Evolutionary conservation across 202 grass and related monocot species (phyloP), one percentile per base, ranked within the genome.

Genomic region (Tripidium arundinaceum): DNA sequence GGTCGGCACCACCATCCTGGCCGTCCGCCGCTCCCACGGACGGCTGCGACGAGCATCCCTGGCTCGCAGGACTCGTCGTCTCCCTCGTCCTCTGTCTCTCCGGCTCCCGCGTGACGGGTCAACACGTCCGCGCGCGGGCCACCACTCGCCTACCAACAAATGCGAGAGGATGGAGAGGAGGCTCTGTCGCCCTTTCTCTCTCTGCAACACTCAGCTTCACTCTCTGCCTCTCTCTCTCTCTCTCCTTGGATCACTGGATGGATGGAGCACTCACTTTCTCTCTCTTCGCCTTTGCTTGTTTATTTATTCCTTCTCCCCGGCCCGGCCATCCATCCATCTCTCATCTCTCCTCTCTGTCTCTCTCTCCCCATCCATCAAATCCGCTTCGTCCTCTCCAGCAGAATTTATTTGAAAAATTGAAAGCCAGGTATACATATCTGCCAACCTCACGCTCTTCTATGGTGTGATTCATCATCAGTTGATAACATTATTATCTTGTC

Each of bases 1-100:
- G 67, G 87, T 89, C 79, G 87, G 87, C 87, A 87, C 75, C 39
- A 80, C 86, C 68, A 89, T 89, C 87, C 7, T 74, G 21, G 79
- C 83, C 87, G 83, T 89, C 68, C 79, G 68, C 49, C 72, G 4
- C 21, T 34, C 11, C 21, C 19, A 25, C 37, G n/a, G 58, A 49
- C 81, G 65, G 65, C 65, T 11, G 64, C 33, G 8, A 39, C 9
- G 34, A 9, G 19, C 8, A 33, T 33, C 31, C 31, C 31, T 33
- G 31, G 3, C 31, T 33, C 31, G 31, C 31, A 33, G 31, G 31
- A 33, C 31, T 33, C 31, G 31, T 33, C 31, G 31, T 33, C 31
- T 33, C 31, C 1, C 31, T 4, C 8, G n/a, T n/a, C 31, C 31
- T 33, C 0, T 11, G 21, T 33, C 31, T 2, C 2, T 33, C 31